Evolutionary conservation across 495 filamentous ascomycete species (phyloP).

Genomic region (Podospora pseudoanserina): DNA sequence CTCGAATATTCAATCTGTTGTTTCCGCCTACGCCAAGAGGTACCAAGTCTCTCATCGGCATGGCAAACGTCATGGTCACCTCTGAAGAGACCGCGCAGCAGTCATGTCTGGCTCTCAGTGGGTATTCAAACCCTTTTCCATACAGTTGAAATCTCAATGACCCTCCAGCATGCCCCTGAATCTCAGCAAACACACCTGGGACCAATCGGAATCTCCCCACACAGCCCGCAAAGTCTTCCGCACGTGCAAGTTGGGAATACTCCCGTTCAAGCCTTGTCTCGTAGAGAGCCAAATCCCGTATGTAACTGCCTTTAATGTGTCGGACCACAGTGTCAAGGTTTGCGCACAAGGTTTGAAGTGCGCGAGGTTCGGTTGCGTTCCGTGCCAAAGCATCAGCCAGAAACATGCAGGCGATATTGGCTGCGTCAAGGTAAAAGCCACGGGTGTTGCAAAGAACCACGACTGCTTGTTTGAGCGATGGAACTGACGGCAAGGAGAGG

Average conservation of each 20-base stretch:
- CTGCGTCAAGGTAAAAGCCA: slow-evolving; percentile 19
- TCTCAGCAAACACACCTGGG: not conserved
- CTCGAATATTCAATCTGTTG: slow-evolving; percentile 10
- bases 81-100: not conserved
- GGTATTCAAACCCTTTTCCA: slow-evolving; percentile 5
- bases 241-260: not conserved
- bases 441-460: slow-evolving; percentile 25
- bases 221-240: not conserved
- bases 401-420: slow-evolving; percentile 20
- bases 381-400: slow-evolving; percentile 12
- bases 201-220: not conserved
- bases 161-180: not conserved
- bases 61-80: slow-evolving; percentile 18
- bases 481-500: not conserved
- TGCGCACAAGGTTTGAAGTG: not conserved
- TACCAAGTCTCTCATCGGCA: slow-evolving; percentile 16
- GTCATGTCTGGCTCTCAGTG: not conserved
- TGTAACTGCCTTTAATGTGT: not conserved
- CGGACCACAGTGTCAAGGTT: not conserved
- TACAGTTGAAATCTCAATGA: not conserved
- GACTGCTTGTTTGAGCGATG: slow-evolving; percentile 11
- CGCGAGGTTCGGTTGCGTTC: not conserved
- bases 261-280: not conserved
- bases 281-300: not conserved
- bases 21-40: slow-evolving; percentile 15